Evolutionary conservation across 495 filamentous ascomycete species (phyloP).

Genomic region (Darksidea phi): DNA sequence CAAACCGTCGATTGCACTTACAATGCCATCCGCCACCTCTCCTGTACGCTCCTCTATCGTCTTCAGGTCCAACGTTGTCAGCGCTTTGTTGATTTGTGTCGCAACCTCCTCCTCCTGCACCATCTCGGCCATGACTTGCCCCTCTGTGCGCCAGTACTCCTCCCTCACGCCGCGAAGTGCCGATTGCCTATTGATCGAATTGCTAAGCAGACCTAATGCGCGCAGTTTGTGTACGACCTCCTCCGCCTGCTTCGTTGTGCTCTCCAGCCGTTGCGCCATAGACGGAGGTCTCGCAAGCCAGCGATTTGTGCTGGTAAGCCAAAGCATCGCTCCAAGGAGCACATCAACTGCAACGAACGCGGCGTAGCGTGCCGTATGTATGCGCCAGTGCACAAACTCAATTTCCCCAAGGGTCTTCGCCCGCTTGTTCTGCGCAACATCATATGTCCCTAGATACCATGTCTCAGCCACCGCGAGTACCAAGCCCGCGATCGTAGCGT

Average conservation of each 20-base stretch:
- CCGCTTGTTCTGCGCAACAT: constrained; percentile 58
- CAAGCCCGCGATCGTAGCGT: constrained; percentile 63
- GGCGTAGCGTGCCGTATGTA: constrained; percentile 58
- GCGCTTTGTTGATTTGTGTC: constrained; percentile 51
- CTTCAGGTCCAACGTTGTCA: constrained; percentile 52
- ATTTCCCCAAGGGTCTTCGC: constrained; percentile 59
- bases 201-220: constrained; percentile 55
- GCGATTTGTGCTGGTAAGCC: constrained; percentile 73
- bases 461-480: constrained; percentile 62
- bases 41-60: constrained; percentile 57
- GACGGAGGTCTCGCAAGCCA: constrained; percentile 56
- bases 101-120: constrained; percentile 57
- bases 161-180: constrained; percentile 55
- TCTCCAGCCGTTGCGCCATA: constrained; percentile 51
- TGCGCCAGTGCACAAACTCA: constrained; percentile 66
- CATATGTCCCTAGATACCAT: constrained; percentile 60
- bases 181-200: constrained; percentile 58
- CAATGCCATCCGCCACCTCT: constrained; percentile 50
- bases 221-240: constrained; percentile 52
- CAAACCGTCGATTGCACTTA: constrained; percentile 35
- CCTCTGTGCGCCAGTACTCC: constrained; percentile 57
- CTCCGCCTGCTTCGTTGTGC: constrained; percentile 47
- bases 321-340: constrained; percentile 62
- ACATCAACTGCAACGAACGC: constrained; percentile 61
- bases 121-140: constrained; percentile 39